phyloP scores from a whole-genome alignment of 208 protist species.

The Trypanosoma theileri region DNA sequence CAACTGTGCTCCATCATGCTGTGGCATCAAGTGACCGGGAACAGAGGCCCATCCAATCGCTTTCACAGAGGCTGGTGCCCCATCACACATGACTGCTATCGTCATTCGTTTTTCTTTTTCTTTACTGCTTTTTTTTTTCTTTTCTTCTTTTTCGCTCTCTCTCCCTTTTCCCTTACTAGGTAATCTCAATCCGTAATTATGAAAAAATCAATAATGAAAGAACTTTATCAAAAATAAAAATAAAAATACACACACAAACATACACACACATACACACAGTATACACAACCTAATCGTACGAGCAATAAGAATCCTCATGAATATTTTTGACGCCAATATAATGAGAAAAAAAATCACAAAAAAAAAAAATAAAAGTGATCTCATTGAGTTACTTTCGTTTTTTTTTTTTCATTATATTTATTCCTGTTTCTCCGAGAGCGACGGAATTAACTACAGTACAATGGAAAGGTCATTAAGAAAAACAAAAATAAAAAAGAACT shows the following conservation, averaged over 20 bases:
- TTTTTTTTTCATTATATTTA: background rate
- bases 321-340: background rate
- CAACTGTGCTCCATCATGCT: conserved; percentile 55
- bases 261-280: no score
- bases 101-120: conserved; percentile 8
- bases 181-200: no score
- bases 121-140: conserved; percentile 5
- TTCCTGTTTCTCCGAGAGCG: background rate
- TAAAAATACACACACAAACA: no score
- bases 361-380: conserved; percentile 1
- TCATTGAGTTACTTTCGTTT: background rate
- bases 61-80: conserved; percentile 57
- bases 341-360: background rate
- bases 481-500: no score
- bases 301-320: no score
- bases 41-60: conserved; percentile 68
- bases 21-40: conserved; percentile 36
- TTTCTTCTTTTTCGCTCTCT: background rate
- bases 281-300: no score
- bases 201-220: no score
- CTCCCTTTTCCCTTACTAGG: background rate
- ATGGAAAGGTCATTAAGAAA: no score
- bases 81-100: conserved; percentile 77
- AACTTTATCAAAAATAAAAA: no score
- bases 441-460: background rate